A percentile compares a stretch with the other conserved stretches of the same genome.
phyloP scores from a whole-genome alignment of 1,284 basidiomycete species.

The Austropuccinia psidii region DNA sequence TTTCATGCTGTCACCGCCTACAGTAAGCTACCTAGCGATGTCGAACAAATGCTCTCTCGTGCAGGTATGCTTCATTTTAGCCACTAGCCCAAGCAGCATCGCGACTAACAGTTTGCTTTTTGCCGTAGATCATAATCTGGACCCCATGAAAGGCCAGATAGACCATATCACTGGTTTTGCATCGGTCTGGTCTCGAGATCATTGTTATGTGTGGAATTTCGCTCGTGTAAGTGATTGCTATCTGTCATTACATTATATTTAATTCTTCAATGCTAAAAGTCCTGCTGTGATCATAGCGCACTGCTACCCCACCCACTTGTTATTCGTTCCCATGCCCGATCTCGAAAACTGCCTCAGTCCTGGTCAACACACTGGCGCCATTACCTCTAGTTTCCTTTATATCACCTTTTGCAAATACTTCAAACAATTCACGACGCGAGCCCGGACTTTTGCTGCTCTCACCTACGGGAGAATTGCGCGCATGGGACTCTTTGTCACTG shows the following conservation, averaged over 20 bases:
- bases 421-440: conserved; percentile 20
- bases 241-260: neutral
- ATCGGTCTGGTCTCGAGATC: conserved; percentile 40
- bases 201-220: conserved; percentile 45
- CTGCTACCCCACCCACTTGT: conserved; percentile 22
- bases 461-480: conserved; percentile 31
- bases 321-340: conserved; percentile 32
- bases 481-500: conserved; percentile 34
- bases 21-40: conserved; percentile 28
- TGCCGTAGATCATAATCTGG: conserved; percentile 23
- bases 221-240: conserved; percentile 36
- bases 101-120: neutral
- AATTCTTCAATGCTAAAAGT: no score
- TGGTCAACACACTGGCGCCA: neutral
- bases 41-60: conserved; percentile 8
- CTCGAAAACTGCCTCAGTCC: conserved; percentile 16
- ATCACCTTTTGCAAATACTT: neutral
- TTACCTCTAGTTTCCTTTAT: conserved; percentile 5
- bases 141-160: conserved; percentile 18
- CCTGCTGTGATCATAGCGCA: conserved; percentile 16
- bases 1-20: conserved; percentile 34
- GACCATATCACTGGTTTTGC: conserved; percentile 43
- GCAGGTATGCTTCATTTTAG: neutral
- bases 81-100: no score
- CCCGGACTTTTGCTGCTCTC: conserved; percentile 34